Percentiles rank a stretch among this genome's conserved stretches.
Conservation (phyloP, 2,329 filamentous ascomycete genomes). For the Botrytis aclada region DNA sequence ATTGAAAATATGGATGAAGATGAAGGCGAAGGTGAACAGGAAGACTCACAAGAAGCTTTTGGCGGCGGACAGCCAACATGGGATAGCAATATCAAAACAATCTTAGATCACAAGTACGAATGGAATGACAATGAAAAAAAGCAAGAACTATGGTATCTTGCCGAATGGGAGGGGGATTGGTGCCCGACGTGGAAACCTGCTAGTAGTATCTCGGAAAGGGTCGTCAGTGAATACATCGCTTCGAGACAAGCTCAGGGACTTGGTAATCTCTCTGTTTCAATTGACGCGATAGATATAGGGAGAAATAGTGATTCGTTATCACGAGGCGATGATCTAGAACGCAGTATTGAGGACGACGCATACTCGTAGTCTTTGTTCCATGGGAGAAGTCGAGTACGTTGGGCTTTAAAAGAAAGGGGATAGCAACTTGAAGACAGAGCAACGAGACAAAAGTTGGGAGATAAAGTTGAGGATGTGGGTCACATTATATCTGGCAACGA, state of each 20-base stretch:
- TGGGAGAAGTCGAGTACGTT: background rate
- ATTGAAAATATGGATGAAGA: background rate
- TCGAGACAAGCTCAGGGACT: constrained; percentile 13
- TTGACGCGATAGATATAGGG: constrained; percentile 1
- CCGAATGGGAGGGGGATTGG: constrained; percentile 34
- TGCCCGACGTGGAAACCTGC: constrained; percentile 33
- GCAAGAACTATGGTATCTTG: constrained; percentile 25
- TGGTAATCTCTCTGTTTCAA: background rate
- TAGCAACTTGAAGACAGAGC: background rate
- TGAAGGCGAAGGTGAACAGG: constrained; percentile 8
- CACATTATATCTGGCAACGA: background rate
- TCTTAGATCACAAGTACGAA: constrained; percentile 26
- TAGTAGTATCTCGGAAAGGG: constrained; percentile 23
- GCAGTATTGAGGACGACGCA: background rate
- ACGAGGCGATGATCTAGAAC: background rate
- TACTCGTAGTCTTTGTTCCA: background rate
- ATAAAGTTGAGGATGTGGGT: background rate
- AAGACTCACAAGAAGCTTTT: constrained; percentile 9
- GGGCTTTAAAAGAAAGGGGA: background rate
- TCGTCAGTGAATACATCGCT: constrained; percentile 22
- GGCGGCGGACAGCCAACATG: constrained; percentile 14
- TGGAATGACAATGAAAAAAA: constrained; percentile 8
- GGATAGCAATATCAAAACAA: constrained; percentile 29
- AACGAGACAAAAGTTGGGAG: background rate
- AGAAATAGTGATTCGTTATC: background rate